Base-by-base conservation (phyloP, 2,329 filamentous ascomycete genomes). In the Malbranchea cinnamomea region DNA sequence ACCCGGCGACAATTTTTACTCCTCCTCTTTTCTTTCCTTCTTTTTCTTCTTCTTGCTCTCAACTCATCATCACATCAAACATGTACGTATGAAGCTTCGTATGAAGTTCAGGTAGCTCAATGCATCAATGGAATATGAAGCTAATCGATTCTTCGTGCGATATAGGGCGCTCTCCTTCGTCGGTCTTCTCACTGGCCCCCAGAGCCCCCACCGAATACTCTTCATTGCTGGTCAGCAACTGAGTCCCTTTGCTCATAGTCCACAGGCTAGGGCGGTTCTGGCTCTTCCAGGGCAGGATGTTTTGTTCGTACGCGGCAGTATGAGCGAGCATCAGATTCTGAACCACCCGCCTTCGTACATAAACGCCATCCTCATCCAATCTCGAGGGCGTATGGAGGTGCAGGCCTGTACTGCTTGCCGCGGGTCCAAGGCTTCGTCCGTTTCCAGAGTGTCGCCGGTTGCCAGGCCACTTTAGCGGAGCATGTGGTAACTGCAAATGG, bases 401-500 rank as follows among this genome's bases (percentile, higher is more conserved):
- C 19, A 33, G 18, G 25, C 25, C 15, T 35, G 28, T 27, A 20
- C 23, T 5, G 18, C 12, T 22, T 31, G 23, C 26, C 11, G 22
- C 4, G n/a, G 22, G 13, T 13, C 8, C 21, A 24, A 26, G 31
- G 13, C 26, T 25, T 14, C 13, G 15, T 19, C 27, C 28, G 11
- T 31, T 35, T 19, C 24, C 24, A 31, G 19, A 31, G 19, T 31
- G 33, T 15, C 17, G 9, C 22, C 22, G 32, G 15, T 9, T 34
- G 6, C 23, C 24, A 11, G 23, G 23, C 4, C 28, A 31, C 11
- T 35, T 35, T 31, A 15, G 26, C 14, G 22, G 27, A 17, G 31
- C 31, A 23, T 28, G 25, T 24, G 27, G 32, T 30, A 34, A 34
- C 19, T 35, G 28, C 19, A 35, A 31, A 7, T 35, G 23, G 28